phyloP scores from a whole-genome alignment of 257 asterid genomes.

The Nicotiana obtusifolia region DNA sequence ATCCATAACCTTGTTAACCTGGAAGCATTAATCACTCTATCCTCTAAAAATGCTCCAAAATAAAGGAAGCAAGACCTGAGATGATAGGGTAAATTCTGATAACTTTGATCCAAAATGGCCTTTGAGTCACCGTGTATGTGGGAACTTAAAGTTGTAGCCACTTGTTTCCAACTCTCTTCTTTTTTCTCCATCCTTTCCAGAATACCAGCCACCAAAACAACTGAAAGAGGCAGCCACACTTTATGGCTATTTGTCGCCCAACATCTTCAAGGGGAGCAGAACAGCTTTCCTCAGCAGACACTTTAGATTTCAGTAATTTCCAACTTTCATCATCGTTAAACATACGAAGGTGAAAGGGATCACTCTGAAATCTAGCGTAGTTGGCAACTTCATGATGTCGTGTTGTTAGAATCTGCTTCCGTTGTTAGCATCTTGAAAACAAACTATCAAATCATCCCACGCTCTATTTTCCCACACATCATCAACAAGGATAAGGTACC shows the following conservation, averaged over 20 bases:
- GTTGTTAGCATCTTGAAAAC: no score
- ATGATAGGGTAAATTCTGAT: background rate
- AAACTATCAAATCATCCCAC: no score
- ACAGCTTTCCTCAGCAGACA: background rate
- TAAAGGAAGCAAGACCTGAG: background rate
- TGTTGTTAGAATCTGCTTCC: no score
- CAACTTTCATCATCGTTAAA: background rate
- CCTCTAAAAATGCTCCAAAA: background rate
- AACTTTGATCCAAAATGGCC: background rate
- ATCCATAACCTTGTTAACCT: background rate
- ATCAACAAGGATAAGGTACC: no score
- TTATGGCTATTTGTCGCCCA: background rate
- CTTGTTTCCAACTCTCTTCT: background rate
- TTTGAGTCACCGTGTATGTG: background rate
- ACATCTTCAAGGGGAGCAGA: background rate
- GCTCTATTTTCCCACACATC: no score
- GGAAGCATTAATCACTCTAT: background rate
- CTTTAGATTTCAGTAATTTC: background rate
- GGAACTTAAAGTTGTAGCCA: background rate
- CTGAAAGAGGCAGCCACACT: conserved; percentile 7
- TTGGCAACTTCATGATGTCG: no score
- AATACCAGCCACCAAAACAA: conserved; percentile 13
- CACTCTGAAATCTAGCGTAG: background rate
- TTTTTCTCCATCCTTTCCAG: background rate
- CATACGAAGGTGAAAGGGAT: no score